A percentile compares a stretch with the other conserved stretches of the same genome.
These are phyloP conservation scores for Metschnikowia lochheadii DNA, from an alignment of 805 yeast genomes.

Conservation along the genomic window DNA sequence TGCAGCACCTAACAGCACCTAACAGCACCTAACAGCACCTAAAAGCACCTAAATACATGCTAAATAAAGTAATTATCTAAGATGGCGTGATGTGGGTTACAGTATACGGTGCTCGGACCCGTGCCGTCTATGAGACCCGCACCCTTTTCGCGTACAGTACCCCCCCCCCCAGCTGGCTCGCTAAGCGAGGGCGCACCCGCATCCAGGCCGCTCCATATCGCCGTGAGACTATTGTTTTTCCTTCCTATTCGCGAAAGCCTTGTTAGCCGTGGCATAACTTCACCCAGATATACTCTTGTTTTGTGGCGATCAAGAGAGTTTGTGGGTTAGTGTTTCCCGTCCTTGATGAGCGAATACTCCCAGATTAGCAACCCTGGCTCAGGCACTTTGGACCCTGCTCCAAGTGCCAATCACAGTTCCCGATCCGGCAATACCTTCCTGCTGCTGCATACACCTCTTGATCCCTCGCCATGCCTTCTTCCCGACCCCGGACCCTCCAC, in stretches of 20 bases:
- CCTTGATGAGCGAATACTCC: background rate
- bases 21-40: too few species aligned
- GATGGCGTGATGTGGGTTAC: too few species aligned
- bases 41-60: too few species aligned
- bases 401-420: background rate
- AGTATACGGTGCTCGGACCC: too few species aligned
- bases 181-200: background rate
- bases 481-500: too few species aligned
- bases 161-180: background rate
- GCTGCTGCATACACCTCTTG: background rate
- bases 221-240: constrained; percentile 8
- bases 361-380: background rate
- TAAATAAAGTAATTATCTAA: too few species aligned
- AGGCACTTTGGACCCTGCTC: background rate
- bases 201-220: background rate
- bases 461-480: background rate
- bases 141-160: too few species aligned
- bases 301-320: background rate
- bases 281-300: background rate
- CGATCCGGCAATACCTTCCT: background rate
- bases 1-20: too few species aligned
- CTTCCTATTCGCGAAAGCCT: constrained; percentile 11
- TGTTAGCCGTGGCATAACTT: constrained; percentile 7
- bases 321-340: background rate
- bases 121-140: too few species aligned